Evolutionary conservation across 805 yeast species (phyloP).

Genomic region (Kuraishia cidri): DNA sequence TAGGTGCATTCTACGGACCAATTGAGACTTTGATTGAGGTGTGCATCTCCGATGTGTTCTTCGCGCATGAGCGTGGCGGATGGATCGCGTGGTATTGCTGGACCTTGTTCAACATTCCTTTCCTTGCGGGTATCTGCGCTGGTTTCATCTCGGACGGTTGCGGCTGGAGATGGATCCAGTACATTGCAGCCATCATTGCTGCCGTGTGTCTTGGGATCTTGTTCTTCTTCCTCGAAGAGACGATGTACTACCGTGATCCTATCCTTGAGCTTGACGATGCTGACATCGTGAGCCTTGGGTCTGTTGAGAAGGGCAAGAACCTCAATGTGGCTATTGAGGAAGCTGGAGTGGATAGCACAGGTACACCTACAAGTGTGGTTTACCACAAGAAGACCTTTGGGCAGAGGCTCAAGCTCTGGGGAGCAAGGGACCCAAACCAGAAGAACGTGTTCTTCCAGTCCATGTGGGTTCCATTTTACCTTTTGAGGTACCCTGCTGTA

Average conservation of each 20-base stretch:
- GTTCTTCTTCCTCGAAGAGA: conserved; percentile 37
- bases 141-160: conserved; percentile 35
- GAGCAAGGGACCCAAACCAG: conserved; percentile 21
- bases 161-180: conserved; percentile 39
- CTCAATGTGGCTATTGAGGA: conserved; percentile 11
- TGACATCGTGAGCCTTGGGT: not conserved
- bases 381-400: conserved; percentile 19
- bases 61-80: conserved; percentile 26
- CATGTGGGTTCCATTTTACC: conserved; percentile 21
- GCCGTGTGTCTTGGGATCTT: conserved; percentile 23
- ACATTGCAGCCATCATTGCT: conserved; percentile 30
- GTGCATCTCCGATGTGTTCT: conserved; percentile 27
- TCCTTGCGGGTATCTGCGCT: conserved; percentile 38
- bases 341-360: conserved; percentile 10
- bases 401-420: conserved; percentile 12
- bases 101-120: conserved; percentile 34
- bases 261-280: conserved; percentile 7
- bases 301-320: conserved; percentile 8
- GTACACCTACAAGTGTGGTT: conserved; percentile 3
- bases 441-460: conserved; percentile 17
- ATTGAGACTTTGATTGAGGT: conserved; percentile 30
- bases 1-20: conserved; percentile 3
- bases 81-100: conserved; percentile 28
- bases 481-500: conserved; percentile 32
- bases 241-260: conserved; percentile 27